Conservation (phyloP, 192 early-diverging fungal species). For the Diversispora epigaea region DNA sequence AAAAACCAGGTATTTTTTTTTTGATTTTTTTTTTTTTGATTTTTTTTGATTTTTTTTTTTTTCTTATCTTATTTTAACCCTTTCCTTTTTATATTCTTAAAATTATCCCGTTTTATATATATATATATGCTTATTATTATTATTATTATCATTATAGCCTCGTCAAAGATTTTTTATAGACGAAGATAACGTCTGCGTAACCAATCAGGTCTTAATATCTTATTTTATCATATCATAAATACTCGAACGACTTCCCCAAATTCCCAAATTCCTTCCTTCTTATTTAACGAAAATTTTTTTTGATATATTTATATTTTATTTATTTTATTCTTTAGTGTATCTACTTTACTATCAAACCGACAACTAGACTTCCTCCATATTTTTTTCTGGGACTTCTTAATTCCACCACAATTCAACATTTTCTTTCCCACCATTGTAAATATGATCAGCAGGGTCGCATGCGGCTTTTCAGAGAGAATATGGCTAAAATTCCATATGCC, state of each 20-base stretch:
- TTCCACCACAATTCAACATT: constrained; percentile 52
- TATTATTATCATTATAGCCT: constrained; percentile 40
- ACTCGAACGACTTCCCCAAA: background rate
- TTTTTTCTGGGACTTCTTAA: constrained; percentile 53
- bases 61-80: no score
- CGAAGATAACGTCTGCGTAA: constrained; percentile 41
- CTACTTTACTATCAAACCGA: constrained; percentile 46
- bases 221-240: background rate
- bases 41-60: background rate
- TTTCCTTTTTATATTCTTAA: background rate
- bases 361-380: constrained; percentile 27
- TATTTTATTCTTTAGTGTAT: constrained; percentile 41
- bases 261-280: background rate
- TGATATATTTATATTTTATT: background rate
- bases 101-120: background rate
- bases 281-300: no score
- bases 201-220: constrained; percentile 43
- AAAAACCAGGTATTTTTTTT: constrained; percentile 30
- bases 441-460: constrained; percentile 60
- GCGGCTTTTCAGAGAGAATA: constrained; percentile 56
- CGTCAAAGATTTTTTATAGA: constrained; percentile 61
- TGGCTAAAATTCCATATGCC: constrained; percentile 56
- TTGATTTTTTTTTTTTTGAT: constrained; percentile 10
- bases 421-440: constrained; percentile 48
- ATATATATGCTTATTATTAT: background rate